Base-by-base conservation (phyloP, 2,329 filamentous ascomycete species). In the Cladosporium phlei region DNA sequence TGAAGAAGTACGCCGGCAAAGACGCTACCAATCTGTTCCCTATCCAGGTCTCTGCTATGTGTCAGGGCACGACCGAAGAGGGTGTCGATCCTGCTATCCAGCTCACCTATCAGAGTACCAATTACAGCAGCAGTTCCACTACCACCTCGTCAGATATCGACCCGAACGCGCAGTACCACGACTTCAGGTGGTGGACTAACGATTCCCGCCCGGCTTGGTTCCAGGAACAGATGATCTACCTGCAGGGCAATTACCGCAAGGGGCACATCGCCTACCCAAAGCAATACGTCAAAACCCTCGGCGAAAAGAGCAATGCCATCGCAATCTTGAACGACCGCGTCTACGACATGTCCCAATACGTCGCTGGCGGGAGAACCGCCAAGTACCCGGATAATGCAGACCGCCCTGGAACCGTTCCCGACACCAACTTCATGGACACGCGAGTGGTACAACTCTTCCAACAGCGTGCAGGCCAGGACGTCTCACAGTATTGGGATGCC, bases 11-110 rank as follows among this genome's bases (percentile, higher is more conserved):
- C 58, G 90, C 86, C 38, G 93, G 93, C 44, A 70, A 80, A 33
- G 94, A 98, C 60, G 83, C 90, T n/a, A 94, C 87, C 17, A 74
- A 78, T 29, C 76, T 98, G 9, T 98, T 98, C 70, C 93, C 94
- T 0, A 77, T 98, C 1, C 93, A 98, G 65, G 91, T 98, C 12
- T 94, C 85, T 4, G 89, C 91, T 33, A 76, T 98, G 28, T 98
- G 93, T 67, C 79, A 85, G 50, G 93, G 91, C 49, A 79, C 78
- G 24, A 75, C 82, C 54, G 74, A 82, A 54, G 86, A 85, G 17
- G 62, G 82, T 33, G 66, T 85, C 38, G 77, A 88, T 59, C 77
- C 78, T 3, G 77, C 81, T 32, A 87, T 98, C n/a, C 84, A 85
- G 37, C 76, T 98, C 21, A 85, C 91, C 66, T 97, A 91, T 69